phyloP scores from a whole-genome alignment of 2,329 filamentous ascomycete genomes.

The Sporothrix brasiliensis region DNA sequence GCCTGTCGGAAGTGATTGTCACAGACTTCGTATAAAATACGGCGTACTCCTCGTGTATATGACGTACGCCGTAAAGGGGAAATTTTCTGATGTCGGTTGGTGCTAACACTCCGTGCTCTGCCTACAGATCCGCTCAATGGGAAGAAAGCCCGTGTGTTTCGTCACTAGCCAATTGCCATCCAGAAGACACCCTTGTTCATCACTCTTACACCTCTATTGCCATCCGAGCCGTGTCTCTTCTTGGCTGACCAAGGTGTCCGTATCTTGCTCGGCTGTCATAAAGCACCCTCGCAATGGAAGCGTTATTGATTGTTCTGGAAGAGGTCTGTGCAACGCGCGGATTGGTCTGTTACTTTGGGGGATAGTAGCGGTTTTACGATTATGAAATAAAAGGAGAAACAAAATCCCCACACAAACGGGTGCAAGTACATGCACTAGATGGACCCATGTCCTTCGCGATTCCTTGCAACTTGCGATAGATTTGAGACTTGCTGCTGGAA shows the following conservation, averaged over 20 bases:
- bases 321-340: background rate
- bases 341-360: background rate
- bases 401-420: background rate
- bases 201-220: background rate
- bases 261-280: background rate
- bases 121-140: background rate
- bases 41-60: background rate
- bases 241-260: constrained; percentile 4
- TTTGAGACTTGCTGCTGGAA: background rate
- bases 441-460: background rate
- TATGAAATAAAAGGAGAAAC: constrained; percentile 4
- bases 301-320: constrained; percentile 12
- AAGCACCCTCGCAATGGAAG: background rate
- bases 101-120: constrained; percentile 1
- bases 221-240: background rate
- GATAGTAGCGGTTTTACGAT: background rate
- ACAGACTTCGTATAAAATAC: background rate
- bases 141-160: background rate
- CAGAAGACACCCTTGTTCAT: constrained; percentile 15
- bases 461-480: too few species aligned
- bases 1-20: background rate
- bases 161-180: constrained; percentile 1
- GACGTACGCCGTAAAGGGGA: background rate
- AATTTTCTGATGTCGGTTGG: background rate
- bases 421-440: too few species aligned